These are phyloP conservation scores for Aegle marmelos DNA, from an alignment of 345 rosid genomes.

Conservation along the genomic window DNA sequence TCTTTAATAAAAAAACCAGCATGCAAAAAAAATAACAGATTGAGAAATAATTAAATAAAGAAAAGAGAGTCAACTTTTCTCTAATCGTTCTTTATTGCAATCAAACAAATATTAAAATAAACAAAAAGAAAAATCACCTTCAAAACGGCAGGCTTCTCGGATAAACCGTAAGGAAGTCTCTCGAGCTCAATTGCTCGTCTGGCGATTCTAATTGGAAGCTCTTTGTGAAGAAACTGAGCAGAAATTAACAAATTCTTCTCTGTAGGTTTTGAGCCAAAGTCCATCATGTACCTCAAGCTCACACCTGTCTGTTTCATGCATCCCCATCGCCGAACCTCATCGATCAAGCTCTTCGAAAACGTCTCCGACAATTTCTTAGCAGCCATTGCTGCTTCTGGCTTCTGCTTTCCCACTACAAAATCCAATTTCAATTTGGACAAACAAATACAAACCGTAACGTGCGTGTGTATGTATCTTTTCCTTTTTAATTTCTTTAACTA, in stretches of 20 bases:
- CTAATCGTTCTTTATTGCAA: not conserved
- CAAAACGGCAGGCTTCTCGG: slow-evolving; percentile 70
- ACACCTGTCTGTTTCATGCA: slow-evolving; percentile 94
- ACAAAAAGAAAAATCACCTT: slow-evolving; percentile 39
- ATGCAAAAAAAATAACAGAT: not conserved
- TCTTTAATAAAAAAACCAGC: not conserved
- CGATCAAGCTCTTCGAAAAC: slow-evolving; percentile 61
- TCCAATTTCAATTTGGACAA: not conserved
- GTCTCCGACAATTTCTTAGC: slow-evolving; percentile 58
- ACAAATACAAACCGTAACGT: not conserved
- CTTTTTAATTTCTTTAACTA: not conserved
- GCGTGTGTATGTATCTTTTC: too few relatives aligned
- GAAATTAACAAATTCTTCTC: slow-evolving; percentile 63
- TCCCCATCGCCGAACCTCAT: slow-evolving; percentile 79
- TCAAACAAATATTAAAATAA: slow-evolving; percentile 5
- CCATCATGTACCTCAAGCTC: slow-evolving; percentile 91
- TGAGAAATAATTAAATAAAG: not conserved
- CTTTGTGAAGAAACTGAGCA: slow-evolving; percentile 89
- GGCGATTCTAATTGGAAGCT: slow-evolving; percentile 79
- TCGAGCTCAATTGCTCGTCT: slow-evolving; percentile 82
- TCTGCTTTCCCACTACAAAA: not conserved
- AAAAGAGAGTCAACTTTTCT: not conserved
- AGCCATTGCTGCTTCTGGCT: slow-evolving; percentile 41
- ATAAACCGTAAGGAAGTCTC: slow-evolving; percentile 77
- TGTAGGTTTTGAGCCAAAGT: slow-evolving; percentile 75